Evolutionary conservation across 192 early-diverging fungal genomes (phyloP).

Genomic region (Diversispora epigaea): DNA sequence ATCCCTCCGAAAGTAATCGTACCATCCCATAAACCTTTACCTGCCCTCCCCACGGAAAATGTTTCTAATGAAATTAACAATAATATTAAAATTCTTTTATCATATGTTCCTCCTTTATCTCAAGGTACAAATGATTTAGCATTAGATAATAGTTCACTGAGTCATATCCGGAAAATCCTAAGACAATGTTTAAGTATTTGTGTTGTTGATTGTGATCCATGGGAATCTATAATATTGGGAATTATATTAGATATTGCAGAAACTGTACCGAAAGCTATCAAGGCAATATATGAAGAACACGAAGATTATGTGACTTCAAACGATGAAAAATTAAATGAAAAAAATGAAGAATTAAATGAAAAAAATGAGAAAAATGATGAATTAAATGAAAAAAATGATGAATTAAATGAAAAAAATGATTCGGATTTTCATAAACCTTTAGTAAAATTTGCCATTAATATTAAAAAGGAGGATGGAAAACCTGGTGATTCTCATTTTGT

Average conservation of each 20-base stretch:
- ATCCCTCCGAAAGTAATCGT: neutral
- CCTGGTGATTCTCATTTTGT: neutral
- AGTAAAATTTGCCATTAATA: neutral
- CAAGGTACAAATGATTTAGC: slow-evolving; percentile 1
- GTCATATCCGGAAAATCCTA: slow-evolving; percentile 11
- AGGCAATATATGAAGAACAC: neutral
- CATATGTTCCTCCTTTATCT: neutral
- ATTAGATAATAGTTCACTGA: slow-evolving; percentile 15
- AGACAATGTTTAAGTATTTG: slow-evolving; percentile 9
- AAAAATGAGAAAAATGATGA: neutral
- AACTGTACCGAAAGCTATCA: neutral
- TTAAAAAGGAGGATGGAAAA: slow-evolving; percentile 11
- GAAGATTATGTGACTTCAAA: neutral
- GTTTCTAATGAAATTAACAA: neutral
- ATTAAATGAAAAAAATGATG: neutral
- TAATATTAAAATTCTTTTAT: neutral
- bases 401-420: no score
- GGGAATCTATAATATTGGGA: slow-evolving; percentile 2
- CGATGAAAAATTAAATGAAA: neutral
- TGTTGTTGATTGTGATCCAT: neutral
- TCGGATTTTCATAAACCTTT: neutral
- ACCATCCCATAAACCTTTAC: slow-evolving; percentile 10
- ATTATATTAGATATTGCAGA: slow-evolving; percentile 9
- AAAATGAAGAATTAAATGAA: neutral
- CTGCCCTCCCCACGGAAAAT: neutral